These are phyloP conservation scores for Pholiota microspora DNA, from an alignment of 768 basidiomycete genomes.

Conservation along the genomic window DNA sequence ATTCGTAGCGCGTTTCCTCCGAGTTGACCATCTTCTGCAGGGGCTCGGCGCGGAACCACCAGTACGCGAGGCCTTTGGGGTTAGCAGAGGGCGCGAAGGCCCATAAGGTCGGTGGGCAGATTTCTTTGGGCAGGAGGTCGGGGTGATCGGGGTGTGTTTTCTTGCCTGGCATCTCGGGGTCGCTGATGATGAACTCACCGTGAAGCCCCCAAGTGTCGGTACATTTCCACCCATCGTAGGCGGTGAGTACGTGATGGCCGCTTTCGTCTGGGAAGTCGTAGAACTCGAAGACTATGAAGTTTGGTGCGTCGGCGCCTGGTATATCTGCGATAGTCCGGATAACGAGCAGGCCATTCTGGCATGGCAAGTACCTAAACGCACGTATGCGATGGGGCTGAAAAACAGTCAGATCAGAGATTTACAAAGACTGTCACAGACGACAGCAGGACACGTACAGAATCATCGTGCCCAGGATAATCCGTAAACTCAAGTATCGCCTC, in stretches of 20 bases:
- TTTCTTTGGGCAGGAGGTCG: constrained; percentile 15
- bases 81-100: constrained; percentile 19
- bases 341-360: constrained; percentile 50
- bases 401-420: too few relatives aligned
- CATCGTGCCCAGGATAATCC: constrained; percentile 21
- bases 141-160: constrained; percentile 18
- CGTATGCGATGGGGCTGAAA: constrained; percentile 46
- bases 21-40: constrained; percentile 2
- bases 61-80: constrained; percentile 23
- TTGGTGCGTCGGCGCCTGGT: constrained; percentile 10
- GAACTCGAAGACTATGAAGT: constrained; percentile 28
- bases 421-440: too few relatives aligned
- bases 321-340: constrained; percentile 34
- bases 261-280: constrained; percentile 19
- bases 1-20: constrained; percentile 4
- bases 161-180: constrained; percentile 28
- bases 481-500: constrained; percentile 32
- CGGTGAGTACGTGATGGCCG: constrained; percentile 13
- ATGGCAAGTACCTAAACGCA: constrained; percentile 50
- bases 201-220: constrained; percentile 10
- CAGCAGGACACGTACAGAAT: constrained; percentile 17
- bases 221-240: constrained; percentile 15
- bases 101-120: constrained; percentile 24
- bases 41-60: constrained; percentile 20
- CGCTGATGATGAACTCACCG: constrained; percentile 37